Base-by-base conservation (phyloP, 1,284 basidiomycete genomes). In the Leccinum subatratum region DNA sequence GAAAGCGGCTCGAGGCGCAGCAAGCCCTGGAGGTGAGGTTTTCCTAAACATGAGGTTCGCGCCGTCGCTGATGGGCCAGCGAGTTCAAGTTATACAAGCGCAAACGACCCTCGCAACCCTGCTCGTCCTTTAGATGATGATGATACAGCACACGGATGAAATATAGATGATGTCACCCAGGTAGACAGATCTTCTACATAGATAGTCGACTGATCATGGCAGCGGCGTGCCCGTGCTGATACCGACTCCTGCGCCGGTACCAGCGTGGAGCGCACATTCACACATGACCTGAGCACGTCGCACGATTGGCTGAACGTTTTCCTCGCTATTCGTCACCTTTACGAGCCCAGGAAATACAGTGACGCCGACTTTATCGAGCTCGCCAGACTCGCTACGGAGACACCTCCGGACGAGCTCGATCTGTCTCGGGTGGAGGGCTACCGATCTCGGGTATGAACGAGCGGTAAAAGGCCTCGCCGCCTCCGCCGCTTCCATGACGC, bases 11-110 rank as follows among this genome's bases (percentile, higher is more conserved):
- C 71, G 95, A 98, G 80, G 94, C 97, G 58, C 85, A 95, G 77
- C 96, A 98, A 80, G 94, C 95, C 56, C 80, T 99, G 71, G 91
- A 96, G 82, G 92, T 93, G 69, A 71, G 84, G 74, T 28, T 57
- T 22, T 54, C 51, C 51, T 9, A 18, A 9, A 57, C 25, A 14
- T 9, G 28, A 22, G 56, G n/a, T 25, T 18, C 12, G 8, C 12
- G 16, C 18, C 16, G n/a, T 62, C 65, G 22, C 48, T 61, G 45
- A 67, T 67, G 54, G 34, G 34, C 34, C 25, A 18, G 25, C 25
- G 61, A n/a, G 39, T 61, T 61, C 73, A 94, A 89, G 85, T 96
- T 67, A 88, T 95, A 65, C 89, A 94, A 76, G 82, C 92, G 30
- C 92, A 96, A 80, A 89, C 90, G n/a, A 90, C 86, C 16, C 79